Conservation (phyloP, 78 protist genomes). For the Cyanophora paradoxa region DNA sequence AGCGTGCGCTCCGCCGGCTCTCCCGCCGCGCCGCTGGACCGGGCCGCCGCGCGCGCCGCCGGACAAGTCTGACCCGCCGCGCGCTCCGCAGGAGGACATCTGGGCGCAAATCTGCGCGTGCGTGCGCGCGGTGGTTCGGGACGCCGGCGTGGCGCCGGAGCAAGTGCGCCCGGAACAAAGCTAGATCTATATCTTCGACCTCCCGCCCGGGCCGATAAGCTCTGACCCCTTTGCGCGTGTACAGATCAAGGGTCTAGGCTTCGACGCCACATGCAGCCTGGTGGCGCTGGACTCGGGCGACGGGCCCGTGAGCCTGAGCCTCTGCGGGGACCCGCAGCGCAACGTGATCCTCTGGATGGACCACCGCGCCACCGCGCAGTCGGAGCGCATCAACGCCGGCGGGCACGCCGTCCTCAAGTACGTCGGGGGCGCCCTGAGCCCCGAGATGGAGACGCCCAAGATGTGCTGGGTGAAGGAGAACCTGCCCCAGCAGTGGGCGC, state of each 20-base stretch:
- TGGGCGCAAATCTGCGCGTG: too few relatives aligned
- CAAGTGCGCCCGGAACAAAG: too few relatives aligned
- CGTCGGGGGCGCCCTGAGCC: conserved; percentile 27
- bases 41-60: too few relatives aligned
- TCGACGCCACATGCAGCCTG: conserved; percentile 37
- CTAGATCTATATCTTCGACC: too few relatives aligned
- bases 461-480: conserved; percentile 24
- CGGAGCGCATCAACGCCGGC: conserved; percentile 14
- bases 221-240: too few relatives aligned
- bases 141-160: too few relatives aligned
- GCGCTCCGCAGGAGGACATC: too few relatives aligned
- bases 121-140: too few relatives aligned
- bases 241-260: conserved; percentile 20
- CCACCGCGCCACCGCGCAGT: conserved; percentile 23
- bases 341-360: conserved; percentile 42
- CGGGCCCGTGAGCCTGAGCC: not conserved
- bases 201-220: too few relatives aligned
- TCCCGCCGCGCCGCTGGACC: too few relatives aligned
- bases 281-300: not conserved
- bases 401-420: conserved; percentile 13
- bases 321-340: not conserved
- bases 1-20: too few relatives aligned
- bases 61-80: too few relatives aligned
- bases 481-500: conserved; percentile 8
- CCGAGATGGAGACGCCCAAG: conserved; percentile 36